These are phyloP conservation scores for Xylariales sp. DNA, from an alignment of 2,329 filamentous ascomycete species.

Conservation along the genomic window DNA sequence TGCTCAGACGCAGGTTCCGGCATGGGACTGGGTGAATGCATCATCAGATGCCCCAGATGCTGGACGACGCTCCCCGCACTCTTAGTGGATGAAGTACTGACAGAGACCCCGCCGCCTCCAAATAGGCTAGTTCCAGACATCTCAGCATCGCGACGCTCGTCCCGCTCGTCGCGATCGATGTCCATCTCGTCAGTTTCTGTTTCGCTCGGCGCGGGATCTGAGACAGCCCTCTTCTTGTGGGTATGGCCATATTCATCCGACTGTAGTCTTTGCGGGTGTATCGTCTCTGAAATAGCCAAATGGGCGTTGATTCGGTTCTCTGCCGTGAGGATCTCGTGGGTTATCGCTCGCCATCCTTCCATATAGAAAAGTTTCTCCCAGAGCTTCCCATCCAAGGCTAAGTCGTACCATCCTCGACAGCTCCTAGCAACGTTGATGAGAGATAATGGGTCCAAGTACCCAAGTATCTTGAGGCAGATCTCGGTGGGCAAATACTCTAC, in stretches of 20 bases:
- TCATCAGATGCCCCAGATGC: slow-evolving; percentile 26
- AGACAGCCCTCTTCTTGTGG: slow-evolving; percentile 51
- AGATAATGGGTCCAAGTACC: slow-evolving; percentile 77
- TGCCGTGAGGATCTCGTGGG: slow-evolving; percentile 59
- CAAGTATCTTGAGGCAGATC: slow-evolving; percentile 84
- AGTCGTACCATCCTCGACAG: slow-evolving; percentile 75
- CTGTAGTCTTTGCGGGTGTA: slow-evolving; percentile 35
- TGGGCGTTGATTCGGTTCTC: slow-evolving; percentile 56
- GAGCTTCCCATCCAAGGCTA: slow-evolving; percentile 77
- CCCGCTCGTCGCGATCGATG: slow-evolving; percentile 22
- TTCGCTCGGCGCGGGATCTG: slow-evolving; percentile 29
- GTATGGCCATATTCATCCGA: slow-evolving; percentile 46
- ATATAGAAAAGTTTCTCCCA: slow-evolving; percentile 81
- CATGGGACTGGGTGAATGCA: slow-evolving; percentile 28
- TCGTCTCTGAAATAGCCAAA: slow-evolving; percentile 29
- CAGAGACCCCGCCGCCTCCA: slow-evolving; percentile 16
- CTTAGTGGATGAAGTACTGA: slow-evolving; percentile 21
- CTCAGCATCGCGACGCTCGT: slow-evolving; percentile 18
- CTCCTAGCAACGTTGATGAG: slow-evolving; percentile 74
- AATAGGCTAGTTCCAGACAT: slow-evolving; percentile 20
- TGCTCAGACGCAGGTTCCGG: slow-evolving; percentile 20
- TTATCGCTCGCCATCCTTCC: slow-evolving; percentile 80
- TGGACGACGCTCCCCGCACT: slow-evolving; percentile 20
- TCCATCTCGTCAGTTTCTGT: slow-evolving; percentile 43
- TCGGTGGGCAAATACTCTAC: slow-evolving; percentile 81